Conservation (phyloP, 768 basidiomycete species). For the Hygrocybe punicea region DNA sequence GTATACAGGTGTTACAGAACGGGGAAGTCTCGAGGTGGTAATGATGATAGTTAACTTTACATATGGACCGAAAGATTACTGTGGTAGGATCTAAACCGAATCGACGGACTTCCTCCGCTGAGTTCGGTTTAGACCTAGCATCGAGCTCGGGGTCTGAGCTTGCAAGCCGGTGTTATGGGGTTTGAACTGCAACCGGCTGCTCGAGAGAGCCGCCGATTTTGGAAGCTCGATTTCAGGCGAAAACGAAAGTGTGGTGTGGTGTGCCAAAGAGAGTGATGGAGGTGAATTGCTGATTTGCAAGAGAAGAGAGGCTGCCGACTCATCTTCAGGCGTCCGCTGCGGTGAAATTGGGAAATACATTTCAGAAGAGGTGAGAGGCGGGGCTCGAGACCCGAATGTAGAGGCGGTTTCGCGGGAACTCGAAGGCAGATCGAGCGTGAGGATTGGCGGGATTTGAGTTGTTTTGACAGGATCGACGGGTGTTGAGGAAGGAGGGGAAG, state of each 20-base stretch:
- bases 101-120: neutral
- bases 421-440: conserved; percentile 35
- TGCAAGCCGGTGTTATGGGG: neutral
- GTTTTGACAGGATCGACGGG: conserved; percentile 40
- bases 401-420: conserved; percentile 12
- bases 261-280: neutral
- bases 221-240: neutral
- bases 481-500: conserved; percentile 57
- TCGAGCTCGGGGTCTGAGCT: conserved; percentile 32
- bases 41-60: no score
- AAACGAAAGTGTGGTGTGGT: neutral
- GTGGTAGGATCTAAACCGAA: no score
- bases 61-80: no score
- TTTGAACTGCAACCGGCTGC: neutral
- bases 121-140: conserved; percentile 25
- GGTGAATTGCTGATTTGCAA: conserved; percentile 56
- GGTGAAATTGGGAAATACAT: conserved; percentile 25
- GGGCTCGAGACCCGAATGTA: conserved; percentile 5
- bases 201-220: neutral
- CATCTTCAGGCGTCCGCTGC: conserved; percentile 58
- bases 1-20: no score
- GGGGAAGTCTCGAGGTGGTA: no score
- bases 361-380: conserved; percentile 12
- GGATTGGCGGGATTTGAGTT: conserved; percentile 39
- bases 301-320: conserved; percentile 63